Evolutionary conservation across 305 asterid species (phyloP), one percentile per base, ranked within the genome.

Genomic region (Salvia sclarea): DNA sequence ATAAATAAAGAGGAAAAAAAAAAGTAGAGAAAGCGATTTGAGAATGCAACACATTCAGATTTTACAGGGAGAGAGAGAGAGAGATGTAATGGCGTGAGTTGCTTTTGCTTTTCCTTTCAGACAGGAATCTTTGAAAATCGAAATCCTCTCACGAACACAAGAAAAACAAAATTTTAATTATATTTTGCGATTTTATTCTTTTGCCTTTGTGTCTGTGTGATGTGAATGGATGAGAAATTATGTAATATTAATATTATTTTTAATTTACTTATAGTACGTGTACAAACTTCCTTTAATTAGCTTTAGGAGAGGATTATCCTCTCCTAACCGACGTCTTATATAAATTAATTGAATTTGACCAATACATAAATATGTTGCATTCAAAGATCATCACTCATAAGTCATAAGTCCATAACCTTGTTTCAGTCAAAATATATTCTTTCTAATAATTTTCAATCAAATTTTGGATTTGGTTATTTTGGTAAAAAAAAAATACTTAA

Each of bases 91-190:
- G 75, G 83, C 77, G 81, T 66, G 79, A 44, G 62, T 38, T 63
- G 70, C 80, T 80, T 80, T 80, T 67, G 80, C 85, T 77, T 80
- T 78, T 70, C 61, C 59, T 65, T 70, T 64, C 76, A 64, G 76
- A 77, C 80, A 64, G 74, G 80, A 77, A 80, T 80, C 81, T 80
- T 76, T 73, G 73, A 69, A 73, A 54, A 79, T 72, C 65, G n/a
- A 76, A 83, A 82, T 62, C 35, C 60, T 66, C 74, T 61, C 70
- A 21, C 35, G 70, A 70, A 41, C 41, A 53, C 28, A 66, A 72
- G 57, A 28, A 16, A 63, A 62, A 61, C 53, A 41, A 60, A 59
- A 61, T 61, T 43, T 40, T 25, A 38, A 22, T 61, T 22, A 38
- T 21, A 61, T n/a, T n/a, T n/a, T 38, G n/a, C 7, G 7, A 2